Conservation (phyloP, 1,284 basidiomycete species). For the Trichosporon sp. region DNA sequence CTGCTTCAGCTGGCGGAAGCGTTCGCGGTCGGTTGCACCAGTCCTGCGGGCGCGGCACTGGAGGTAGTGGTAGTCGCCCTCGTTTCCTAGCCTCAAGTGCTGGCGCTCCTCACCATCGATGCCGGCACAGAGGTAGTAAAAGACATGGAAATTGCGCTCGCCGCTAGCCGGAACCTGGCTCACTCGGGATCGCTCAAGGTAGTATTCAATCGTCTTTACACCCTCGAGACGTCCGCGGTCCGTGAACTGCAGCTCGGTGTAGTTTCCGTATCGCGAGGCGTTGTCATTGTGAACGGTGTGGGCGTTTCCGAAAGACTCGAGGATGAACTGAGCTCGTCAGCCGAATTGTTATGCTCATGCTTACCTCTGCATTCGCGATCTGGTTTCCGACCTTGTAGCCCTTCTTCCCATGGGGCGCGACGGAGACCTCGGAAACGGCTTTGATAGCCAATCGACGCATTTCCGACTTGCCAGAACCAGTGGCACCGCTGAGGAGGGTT, state of each 20-base stretch:
- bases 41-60: conserved; percentile 63
- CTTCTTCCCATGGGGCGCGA: conserved; percentile 88
- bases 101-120: conserved; percentile 82
- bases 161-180: conserved; percentile 69
- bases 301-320: conserved; percentile 89
- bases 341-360: conserved; percentile 17
- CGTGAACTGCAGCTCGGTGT: conserved; percentile 87
- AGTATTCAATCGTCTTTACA: conserved; percentile 95
- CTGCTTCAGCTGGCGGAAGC: conserved; percentile 88
- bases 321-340: conserved; percentile 65
- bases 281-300: conserved; percentile 84
- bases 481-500: conserved; percentile 70
- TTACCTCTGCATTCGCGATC: conserved; percentile 79
- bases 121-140: conserved; percentile 92
- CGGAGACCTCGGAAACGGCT: conserved; percentile 81
- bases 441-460: conserved; percentile 86
- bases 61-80: conserved; percentile 75
- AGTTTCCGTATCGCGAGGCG: conserved; percentile 81
- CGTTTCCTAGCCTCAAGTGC: conserved; percentile 77
- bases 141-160: conserved; percentile 95
- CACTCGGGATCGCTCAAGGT: conserved; percentile 85
- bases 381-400: conserved; percentile 81
- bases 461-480: conserved; percentile 91
- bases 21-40: conserved; percentile 66
- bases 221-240: conserved; percentile 86